These are phyloP conservation scores for Phytophthora megakarya DNA, from an alignment of 352 stramenopile species.

Conservation along the genomic window DNA sequence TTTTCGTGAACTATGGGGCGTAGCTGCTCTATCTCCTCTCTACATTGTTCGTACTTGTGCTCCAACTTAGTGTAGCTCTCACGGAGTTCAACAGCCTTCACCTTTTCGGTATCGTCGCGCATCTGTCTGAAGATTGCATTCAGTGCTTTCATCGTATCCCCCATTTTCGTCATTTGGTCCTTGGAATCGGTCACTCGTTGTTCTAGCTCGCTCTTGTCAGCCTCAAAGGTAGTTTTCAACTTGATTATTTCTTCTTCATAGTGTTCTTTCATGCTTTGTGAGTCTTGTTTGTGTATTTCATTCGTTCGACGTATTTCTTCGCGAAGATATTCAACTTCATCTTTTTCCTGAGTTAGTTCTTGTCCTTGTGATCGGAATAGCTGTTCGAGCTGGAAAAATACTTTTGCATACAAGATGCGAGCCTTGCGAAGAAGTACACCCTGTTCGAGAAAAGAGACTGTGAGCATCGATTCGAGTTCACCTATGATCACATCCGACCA, in stretches of 20 bases:
- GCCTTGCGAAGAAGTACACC: conserved; percentile 80
- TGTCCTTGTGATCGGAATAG: conserved; percentile 48
- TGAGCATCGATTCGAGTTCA: conserved; percentile 89
- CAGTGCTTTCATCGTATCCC: conserved; percentile 92
- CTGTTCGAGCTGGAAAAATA: conserved; percentile 76
- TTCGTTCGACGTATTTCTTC: conserved; percentile 40
- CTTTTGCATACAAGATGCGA: conserved; percentile 75
- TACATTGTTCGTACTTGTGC: conserved; percentile 59
- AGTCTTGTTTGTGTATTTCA: conserved; percentile 46
- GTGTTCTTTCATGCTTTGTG: conserved; percentile 43
- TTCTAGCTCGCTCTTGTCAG: conserved; percentile 69
- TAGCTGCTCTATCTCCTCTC: conserved; percentile 67
- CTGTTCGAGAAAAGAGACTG: conserved; percentile 89
- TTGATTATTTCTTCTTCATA: conserved; percentile 65
- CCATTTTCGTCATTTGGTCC: conserved; percentile 89
- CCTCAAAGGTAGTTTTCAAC: conserved; percentile 53
- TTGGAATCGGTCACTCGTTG: conserved; percentile 67
- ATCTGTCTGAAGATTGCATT: conserved; percentile 95
- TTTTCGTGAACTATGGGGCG: conserved; percentile 60
- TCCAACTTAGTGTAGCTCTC: conserved; percentile 81
- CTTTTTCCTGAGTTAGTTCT: conserved; percentile 39
- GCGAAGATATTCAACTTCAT: conserved; percentile 44
- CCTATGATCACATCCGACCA: conserved; percentile 89
- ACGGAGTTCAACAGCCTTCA: conserved; percentile 88
- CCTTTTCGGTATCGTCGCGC: conserved; percentile 89